A percentile compares a stretch with the other conserved stretches of the same genome.
Evolutionary conservation across 1,139 yeast genomes (phyloP).

Genomic region (Hansenula anomala): DNA sequence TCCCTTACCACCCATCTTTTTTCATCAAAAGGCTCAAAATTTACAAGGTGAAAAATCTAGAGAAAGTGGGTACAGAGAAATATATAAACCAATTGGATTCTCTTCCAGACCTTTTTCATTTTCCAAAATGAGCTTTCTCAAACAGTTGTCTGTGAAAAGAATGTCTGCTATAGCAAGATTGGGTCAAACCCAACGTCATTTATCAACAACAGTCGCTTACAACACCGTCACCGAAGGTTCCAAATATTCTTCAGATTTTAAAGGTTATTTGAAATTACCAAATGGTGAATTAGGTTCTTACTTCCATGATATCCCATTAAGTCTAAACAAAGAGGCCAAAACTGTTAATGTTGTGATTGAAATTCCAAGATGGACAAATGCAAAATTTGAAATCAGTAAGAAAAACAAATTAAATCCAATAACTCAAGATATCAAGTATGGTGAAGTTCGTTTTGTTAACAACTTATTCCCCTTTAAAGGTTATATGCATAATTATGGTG

Average conservation of each 20-base stretch:
- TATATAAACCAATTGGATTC: not conserved
- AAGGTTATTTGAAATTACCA: slow-evolving; percentile 33
- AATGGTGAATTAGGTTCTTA: slow-evolving; percentile 59
- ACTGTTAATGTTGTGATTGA: slow-evolving; percentile 88
- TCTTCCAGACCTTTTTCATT: not conserved
- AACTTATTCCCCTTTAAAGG: slow-evolving; percentile 97
- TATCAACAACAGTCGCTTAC: slow-evolving; percentile 5
- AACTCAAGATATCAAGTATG: slow-evolving; percentile 89
- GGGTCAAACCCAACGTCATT: not conserved
- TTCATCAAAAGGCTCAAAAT: too few species aligned
- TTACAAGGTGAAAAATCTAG: too few species aligned
- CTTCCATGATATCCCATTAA: slow-evolving; percentile 88
- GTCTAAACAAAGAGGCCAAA: slow-evolving; percentile 54
- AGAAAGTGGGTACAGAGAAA: too few species aligned
- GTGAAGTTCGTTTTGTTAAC: slow-evolving; percentile 79
- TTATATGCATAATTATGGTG: slow-evolving; percentile 94
- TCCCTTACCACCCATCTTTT: too few species aligned
- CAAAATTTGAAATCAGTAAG: slow-evolving; percentile 85
- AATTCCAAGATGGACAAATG: slow-evolving; percentile 95
- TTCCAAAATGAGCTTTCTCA: not conserved
- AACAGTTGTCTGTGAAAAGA: not conserved
- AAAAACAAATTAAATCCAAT: slow-evolving; percentile 79
- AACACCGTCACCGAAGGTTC: slow-evolving; percentile 32
- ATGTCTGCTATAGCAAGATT: not conserved
- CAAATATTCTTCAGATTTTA: slow-evolving; percentile 40